phyloP scores from a whole-genome alignment of 306 rosid genomes.

The Cicer cuneatum region DNA sequence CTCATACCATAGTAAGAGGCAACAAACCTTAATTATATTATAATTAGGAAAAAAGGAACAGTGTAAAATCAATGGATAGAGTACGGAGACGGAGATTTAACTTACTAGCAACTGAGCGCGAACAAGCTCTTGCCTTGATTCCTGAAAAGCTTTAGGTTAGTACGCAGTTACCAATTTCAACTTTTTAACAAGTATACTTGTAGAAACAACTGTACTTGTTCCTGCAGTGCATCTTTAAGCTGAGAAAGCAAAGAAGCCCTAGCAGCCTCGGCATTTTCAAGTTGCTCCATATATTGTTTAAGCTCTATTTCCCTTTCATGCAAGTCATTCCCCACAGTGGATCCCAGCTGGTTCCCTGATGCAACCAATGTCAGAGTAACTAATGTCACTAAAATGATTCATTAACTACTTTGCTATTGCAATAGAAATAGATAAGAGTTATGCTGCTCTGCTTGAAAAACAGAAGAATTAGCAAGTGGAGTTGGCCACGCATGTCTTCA shows the following conservation, averaged over 20 bases:
- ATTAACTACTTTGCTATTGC: background rate
- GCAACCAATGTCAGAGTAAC: constrained; percentile 36
- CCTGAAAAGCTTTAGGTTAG: constrained; percentile 63
- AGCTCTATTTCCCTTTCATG: constrained; percentile 73
- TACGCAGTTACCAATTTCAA: constrained; percentile 33
- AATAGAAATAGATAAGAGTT: constrained; percentile 34
- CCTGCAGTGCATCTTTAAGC: constrained; percentile 85
- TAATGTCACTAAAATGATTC: constrained; percentile 29
- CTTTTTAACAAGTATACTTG: constrained; percentile 12
- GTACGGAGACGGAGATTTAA: constrained; percentile 20
- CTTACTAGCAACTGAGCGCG: constrained; percentile 80
- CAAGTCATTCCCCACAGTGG: constrained; percentile 65
- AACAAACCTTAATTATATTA: constrained; percentile 26
- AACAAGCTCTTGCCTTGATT: constrained; percentile 72
- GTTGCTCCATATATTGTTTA: constrained; percentile 63
- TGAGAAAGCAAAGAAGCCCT: constrained; percentile 70
- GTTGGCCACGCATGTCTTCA: constrained; percentile 23
- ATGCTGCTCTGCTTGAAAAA: constrained; percentile 23
- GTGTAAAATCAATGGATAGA: constrained; percentile 14
- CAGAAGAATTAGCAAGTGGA: constrained; percentile 26
- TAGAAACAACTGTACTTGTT: constrained; percentile 61
- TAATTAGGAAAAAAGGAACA: constrained; percentile 12
- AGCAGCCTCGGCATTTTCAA: constrained; percentile 66
- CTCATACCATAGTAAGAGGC: background rate
- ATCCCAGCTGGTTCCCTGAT: constrained; percentile 70